These are phyloP conservation scores for Syncephalastrum contaminatum DNA, from an alignment of 371 early-diverging fungal species.

Conservation along the genomic window DNA sequence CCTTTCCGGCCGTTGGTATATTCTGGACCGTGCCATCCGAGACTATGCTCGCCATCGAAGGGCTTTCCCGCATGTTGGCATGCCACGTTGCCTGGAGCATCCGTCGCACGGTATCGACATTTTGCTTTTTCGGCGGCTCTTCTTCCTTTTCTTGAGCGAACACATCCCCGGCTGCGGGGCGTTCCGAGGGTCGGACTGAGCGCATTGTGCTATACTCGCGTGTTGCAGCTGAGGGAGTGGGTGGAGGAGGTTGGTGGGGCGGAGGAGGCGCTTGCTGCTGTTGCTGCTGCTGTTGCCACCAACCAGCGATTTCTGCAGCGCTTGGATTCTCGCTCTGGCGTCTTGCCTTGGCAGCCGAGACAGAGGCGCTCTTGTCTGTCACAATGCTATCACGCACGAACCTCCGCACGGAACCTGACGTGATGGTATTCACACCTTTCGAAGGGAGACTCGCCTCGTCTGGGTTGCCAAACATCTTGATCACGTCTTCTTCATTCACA, in stretches of 20 bases:
- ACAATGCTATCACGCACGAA: slow-evolving; percentile 36
- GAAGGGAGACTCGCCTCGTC: neutral
- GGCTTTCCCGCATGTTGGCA: slow-evolving; percentile 20
- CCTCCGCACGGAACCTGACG: slow-evolving; percentile 37
- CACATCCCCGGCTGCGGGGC: neutral
- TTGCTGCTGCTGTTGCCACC: slow-evolving; percentile 13
- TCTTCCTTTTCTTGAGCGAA: neutral
- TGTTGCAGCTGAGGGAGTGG: slow-evolving; percentile 21
- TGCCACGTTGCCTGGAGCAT: slow-evolving; percentile 25
- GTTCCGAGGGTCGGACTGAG: neutral
- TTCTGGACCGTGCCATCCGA: slow-evolving; percentile 4
- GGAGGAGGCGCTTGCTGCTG: slow-evolving; percentile 4
- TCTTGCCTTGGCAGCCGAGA: slow-evolving; percentile 10
- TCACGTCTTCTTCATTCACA: slow-evolving; percentile 25
- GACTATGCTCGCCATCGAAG: slow-evolving; percentile 20
- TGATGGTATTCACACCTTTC: slow-evolving; percentile 15
- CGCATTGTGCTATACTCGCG: slow-evolving; percentile 11
- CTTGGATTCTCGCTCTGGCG: slow-evolving; percentile 5
- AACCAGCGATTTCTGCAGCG: slow-evolving; percentile 18
- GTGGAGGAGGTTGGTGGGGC: slow-evolving; percentile 6
- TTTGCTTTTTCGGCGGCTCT: slow-evolving; percentile 6
- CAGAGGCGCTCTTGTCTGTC: slow-evolving; percentile 16
- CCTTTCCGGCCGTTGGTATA: neutral
- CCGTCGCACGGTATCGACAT: slow-evolving; percentile 23
- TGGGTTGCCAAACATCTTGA: slow-evolving; percentile 19